Evolutionary conservation across 345 rosid species (phyloP), one percentile per base, ranked within the genome.

Genomic region (Eucalyptus pauciflora): DNA sequence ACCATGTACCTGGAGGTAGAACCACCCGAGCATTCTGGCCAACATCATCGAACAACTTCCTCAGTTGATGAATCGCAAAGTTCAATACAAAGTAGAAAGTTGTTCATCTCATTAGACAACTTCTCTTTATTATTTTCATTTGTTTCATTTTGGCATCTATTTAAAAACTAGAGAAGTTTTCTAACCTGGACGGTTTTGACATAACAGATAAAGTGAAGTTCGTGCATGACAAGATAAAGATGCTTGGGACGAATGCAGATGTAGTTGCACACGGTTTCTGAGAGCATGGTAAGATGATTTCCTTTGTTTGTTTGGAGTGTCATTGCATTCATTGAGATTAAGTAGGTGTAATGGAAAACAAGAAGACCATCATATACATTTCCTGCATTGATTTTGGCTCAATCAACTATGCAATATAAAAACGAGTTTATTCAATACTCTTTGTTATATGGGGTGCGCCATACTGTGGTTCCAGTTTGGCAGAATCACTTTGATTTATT

Each of bases 181-280:
- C 9, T 14, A 62, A 62, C 16, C 69, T 62, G 17, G 69, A 62
- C n/a, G 69, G 33, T 62, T 62, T 62, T 4, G 17, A 12, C 31
- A 60, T 10, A 60, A 27, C 92, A 92, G 91, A 25, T 43, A 91
- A 60, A 89, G 81, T 60, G 7, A 91, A 91, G 64, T 80, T 91
- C 13, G 62, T 89, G 88, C 86, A 90, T 25, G 89, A 89, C 37
- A 91, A 90, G 60, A 91, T 92, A 87, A 92, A 88, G 67, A 92
- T 62, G 89, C 60, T 89, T 13, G 92, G 92, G 51, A 94, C 52
- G 88, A 90, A 91, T 88, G 92, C 87, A 4, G 89, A 93, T 64
- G 41, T 90, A 86, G 90, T 93, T 87, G 94, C 94, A 16, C 69
- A 29, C 15, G 94, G 93, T 86, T 64, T 89, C 89, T 89, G 79